Evolutionary conservation across 768 basidiomycete species (phyloP), one percentile per base, ranked within the genome.

Genomic region (Tremella fuciformis): DNA sequence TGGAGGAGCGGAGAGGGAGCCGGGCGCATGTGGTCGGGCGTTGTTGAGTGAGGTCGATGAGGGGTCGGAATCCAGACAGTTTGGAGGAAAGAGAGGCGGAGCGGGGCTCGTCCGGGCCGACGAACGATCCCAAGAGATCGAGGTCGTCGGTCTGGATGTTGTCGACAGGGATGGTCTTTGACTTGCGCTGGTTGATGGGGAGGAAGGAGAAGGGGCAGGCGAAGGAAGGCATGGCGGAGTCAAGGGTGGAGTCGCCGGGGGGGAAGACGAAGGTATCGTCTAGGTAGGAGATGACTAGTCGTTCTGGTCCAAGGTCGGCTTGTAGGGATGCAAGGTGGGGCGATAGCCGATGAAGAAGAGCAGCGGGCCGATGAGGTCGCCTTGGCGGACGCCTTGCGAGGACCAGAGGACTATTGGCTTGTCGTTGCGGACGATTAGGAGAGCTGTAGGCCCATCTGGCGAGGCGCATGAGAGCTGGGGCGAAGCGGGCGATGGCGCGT

Each of bases 311-410:
- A 16, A 66, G 54, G 25, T 38, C n/a, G 2, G 49, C 40, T n/a
- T 37, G 44, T 13, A 66, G 55, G 8, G 15, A 37, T 15, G 18
- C 46, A 24, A 63, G 41, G 18, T 51, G 34, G 37, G n/a, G 7
- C 62, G 62, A 21, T 53, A 26, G 11, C 42, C 55, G 34, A 66
- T n/a, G 6, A 62, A 66, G 53, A 65, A 65, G 46, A 67, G 38
- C 18, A 67, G 57, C 6, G 59, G 59, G n/a, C 66, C 57, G 6
- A 67, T 53, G 3, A 60, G 66, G 24, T 64, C 66, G 1, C 66
- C 70, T 42, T 71, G 70, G 1, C 64, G 50, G 9, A 66, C 59
- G 0, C 70, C 70, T 55, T 71, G 34, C 18, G 53, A 21, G 9
- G 60, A 65, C 16, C 1, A 6, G 18, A 62, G 49, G 46, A 24